Percentiles rank a stretch among this genome's conserved stretches.
These are phyloP conservation scores for Rhodomyrtus psidioides DNA, from an alignment of 441 rosid species.

Conservation along the genomic window DNA sequence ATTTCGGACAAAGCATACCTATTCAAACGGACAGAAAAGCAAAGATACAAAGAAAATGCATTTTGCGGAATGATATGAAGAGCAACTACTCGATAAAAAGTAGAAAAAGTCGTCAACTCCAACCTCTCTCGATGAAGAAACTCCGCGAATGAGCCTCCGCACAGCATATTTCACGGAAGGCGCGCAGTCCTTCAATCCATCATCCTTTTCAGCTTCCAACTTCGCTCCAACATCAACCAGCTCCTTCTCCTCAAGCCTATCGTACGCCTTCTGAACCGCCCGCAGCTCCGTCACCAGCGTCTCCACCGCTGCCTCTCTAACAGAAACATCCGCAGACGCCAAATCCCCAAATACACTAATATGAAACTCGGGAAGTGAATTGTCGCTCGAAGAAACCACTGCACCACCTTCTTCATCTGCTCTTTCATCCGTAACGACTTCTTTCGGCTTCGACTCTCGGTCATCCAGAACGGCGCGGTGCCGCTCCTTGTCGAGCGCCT, in stretches of 20 bases:
- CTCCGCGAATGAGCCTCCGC: constrained; percentile 85
- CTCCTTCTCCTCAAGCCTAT: constrained; percentile 39
- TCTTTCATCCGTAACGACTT: constrained; percentile 6
- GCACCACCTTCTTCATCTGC: constrained; percentile 15
- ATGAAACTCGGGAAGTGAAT: constrained; percentile 52
- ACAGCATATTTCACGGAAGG: constrained; percentile 82
- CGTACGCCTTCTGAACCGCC: constrained; percentile 71
- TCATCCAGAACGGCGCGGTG: constrained; percentile 22
- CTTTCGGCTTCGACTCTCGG: constrained; percentile 15
- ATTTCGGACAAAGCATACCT: neutral
- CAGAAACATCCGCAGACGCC: constrained; percentile 46
- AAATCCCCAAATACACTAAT: constrained; percentile 67
- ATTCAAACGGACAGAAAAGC: neutral
- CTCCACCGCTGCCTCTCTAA: constrained; percentile 57
- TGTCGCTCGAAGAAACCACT: constrained; percentile 19
- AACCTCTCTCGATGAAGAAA: constrained; percentile 96
- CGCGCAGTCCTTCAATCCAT: constrained; percentile 75
- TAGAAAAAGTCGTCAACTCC: neutral
- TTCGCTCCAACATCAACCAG: constrained; percentile 43
- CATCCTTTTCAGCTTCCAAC: constrained; percentile 84
- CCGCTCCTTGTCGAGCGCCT: constrained; percentile 62
- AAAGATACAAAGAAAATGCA: neutral
- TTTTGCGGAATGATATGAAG: neutral
- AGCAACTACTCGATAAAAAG: neutral
- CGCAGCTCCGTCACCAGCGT: constrained; percentile 54